A percentile compares a stretch with the other conserved stretches of the same genome.
Evolutionary conservation across 2,329 filamentous ascomycete genomes (phyloP).

Genomic region (Chaetoscypha palmicola): DNA sequence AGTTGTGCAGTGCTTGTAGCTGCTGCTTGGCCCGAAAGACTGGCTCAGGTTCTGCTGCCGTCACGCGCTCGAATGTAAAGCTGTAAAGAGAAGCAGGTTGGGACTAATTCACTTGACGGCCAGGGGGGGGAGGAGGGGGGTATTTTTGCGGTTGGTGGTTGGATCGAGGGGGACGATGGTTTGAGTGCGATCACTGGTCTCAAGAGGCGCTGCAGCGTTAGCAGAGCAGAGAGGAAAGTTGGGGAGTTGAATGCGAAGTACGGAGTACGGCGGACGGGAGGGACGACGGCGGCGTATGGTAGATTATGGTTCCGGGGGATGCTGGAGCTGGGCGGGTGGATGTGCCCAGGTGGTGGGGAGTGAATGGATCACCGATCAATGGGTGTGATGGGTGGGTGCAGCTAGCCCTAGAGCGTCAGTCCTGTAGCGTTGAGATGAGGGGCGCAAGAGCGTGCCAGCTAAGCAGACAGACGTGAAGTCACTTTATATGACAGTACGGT

Average conservation of each 20-base stretch:
- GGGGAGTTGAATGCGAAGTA: too few species aligned
- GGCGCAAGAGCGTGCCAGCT: too few species aligned
- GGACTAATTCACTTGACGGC: constrained; percentile 21
- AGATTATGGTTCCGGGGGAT: not conserved
- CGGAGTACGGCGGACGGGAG: constrained; percentile 5
- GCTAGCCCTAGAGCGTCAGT: too few species aligned
- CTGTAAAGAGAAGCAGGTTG: constrained; percentile 27
- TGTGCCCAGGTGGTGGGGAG: not conserved
- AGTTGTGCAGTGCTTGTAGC: constrained; percentile 5
- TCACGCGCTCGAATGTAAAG: constrained; percentile 31
- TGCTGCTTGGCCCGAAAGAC: constrained; percentile 29
- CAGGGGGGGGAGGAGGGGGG: constrained; percentile 15
- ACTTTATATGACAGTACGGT: too few species aligned
- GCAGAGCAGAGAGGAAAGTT: constrained; percentile 4
- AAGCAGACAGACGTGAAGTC: too few species aligned
- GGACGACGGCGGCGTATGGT: constrained; percentile 4
- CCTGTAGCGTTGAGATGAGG: too few species aligned
- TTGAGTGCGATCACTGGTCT: constrained; percentile 13
- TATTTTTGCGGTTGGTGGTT: constrained; percentile 20
- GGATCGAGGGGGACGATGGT: constrained; percentile 20
- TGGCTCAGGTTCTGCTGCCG: too few species aligned
- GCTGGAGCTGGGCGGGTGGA: not conserved
- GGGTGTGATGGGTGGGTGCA: not conserved
- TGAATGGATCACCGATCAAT: not conserved
- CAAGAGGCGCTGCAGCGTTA: constrained; percentile 7